Conservation (phyloP, 805 yeast species). For the Candida rishiriensis region DNA sequence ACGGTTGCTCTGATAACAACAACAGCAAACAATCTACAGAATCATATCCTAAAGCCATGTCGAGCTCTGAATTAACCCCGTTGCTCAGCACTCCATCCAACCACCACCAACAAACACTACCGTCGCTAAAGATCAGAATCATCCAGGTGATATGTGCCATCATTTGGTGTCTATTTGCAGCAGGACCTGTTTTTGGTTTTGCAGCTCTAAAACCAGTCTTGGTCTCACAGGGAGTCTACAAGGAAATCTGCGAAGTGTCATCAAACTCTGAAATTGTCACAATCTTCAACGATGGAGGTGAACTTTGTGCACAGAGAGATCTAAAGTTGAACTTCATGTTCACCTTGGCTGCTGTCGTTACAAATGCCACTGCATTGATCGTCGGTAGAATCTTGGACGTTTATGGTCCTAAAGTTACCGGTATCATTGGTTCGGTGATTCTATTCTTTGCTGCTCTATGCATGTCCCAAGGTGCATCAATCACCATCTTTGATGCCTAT, state of each 20-base stretch:
- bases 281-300: conserved; percentile 4
- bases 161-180: conserved; percentile 83
- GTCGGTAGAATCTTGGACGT: conserved; percentile 78
- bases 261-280: background rate
- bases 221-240: conserved; percentile 71
- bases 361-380: conserved; percentile 76
- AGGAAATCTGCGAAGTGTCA: conserved; percentile 46
- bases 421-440: conserved; percentile 63
- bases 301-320: conserved; percentile 70
- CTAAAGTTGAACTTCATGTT: conserved; percentile 76
- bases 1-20: too few relatives aligned
- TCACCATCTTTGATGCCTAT: conserved; percentile 53
- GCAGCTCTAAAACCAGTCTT: conserved; percentile 89
- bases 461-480: conserved; percentile 21
- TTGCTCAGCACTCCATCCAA: conserved; percentile 10
- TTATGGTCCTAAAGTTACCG: conserved; percentile 78
- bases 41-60: conserved; percentile 3
- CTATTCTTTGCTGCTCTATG: conserved; percentile 50
- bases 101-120: conserved; percentile 10
- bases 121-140: conserved; percentile 29
- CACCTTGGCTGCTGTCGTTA: conserved; percentile 80
- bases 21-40: too few relatives aligned
- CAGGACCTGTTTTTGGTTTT: conserved; percentile 93
- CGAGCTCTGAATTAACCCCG: conserved; percentile 24
- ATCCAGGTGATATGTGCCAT: conserved; percentile 71